Evolutionary conservation across 176 grass and related monocot genomes (phyloP).

Genomic region (Triticum dicoccoides): DNA sequence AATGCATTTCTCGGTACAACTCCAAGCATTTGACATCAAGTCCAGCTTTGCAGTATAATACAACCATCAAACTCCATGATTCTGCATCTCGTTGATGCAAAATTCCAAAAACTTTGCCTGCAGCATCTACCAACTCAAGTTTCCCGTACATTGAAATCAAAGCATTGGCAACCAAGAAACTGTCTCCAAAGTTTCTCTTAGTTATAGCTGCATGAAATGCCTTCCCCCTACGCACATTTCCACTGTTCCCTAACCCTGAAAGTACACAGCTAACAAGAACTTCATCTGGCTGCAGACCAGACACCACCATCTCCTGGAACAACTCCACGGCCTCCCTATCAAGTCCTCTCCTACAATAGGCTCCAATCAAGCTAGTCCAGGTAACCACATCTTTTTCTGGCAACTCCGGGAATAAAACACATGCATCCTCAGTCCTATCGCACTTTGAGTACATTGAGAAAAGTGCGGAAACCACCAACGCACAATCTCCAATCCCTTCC

Average conservation of each 20-base stretch:
- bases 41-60: constrained; percentile 53
- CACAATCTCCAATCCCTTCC: constrained; percentile 23
- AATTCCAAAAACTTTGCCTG: constrained; percentile 40
- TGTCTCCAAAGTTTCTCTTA: constrained; percentile 51
- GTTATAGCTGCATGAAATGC: constrained; percentile 56
- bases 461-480: constrained; percentile 41
- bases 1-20: constrained; percentile 55
- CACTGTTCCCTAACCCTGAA: constrained; percentile 37
- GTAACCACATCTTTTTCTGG: constrained; percentile 63
- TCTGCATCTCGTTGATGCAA: constrained; percentile 30
- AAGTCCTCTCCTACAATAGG: constrained; percentile 48
- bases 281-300: constrained; percentile 58
- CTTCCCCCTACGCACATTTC: constrained; percentile 31
- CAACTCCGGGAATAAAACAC: constrained; percentile 48
- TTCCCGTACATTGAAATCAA: constrained; percentile 71
- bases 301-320: constrained; percentile 41
- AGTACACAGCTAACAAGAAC: constrained; percentile 60
- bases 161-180: constrained; percentile 41
- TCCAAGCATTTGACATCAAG: constrained; percentile 61
- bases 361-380: constrained; percentile 66
- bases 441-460: constrained; percentile 77
- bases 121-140: constrained; percentile 46
- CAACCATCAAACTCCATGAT: constrained; percentile 69
- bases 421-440: constrained; percentile 42
- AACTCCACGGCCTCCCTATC: constrained; percentile 35